Base-by-base conservation (phyloP, 208 protist species). In the Acanthamoeba royreba region DNA sequence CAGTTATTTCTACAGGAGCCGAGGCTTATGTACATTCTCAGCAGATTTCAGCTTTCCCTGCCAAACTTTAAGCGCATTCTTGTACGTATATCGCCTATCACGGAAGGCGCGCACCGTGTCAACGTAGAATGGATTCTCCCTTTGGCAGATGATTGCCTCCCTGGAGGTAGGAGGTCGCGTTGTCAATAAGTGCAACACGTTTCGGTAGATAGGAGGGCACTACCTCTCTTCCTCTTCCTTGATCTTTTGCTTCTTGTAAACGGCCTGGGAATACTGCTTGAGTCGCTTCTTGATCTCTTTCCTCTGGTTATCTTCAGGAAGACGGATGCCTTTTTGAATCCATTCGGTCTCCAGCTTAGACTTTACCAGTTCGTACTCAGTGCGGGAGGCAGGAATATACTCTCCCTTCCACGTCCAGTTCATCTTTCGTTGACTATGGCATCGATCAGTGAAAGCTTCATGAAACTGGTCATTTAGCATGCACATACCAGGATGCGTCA, bases 91-190 rank as follows among this genome's bases (percentile, higher is more conserved):
- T 52, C 99, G 98, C 40, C 99, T 96, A 96, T 99, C 99, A 92
- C 99, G 98, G 96, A 99, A 99, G 13, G 98, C 95, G 46, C 98
- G 96, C 11, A 99, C 99, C 0, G 99, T 99, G 96, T 99, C 98
- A 28, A 99, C 98, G 95, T 99, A 99, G 94, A 99, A 99, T 28
- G 99, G 97, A 96, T 99, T 99, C 94, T 99, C 99, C 9, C 99
- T 97, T 98, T 99, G 99, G 96, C 99, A 99, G 9, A 99, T 98
- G 53, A 98, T 99, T 61, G 99, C 98, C 46, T 96, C 45, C 93
- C 97, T 83, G 38, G 25, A 5, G 19, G 19, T 25, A 13, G 38
- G 58, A 5, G n/a, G 58, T 25, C 38, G n/a, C 31, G 58, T 15
- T 38, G n/a, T 13, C 19, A 28, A 17, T n/a, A 4, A 22, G 13